Conservation (phyloP, 192 early-diverging fungal species). For the Kickxella alabastrina region DNA sequence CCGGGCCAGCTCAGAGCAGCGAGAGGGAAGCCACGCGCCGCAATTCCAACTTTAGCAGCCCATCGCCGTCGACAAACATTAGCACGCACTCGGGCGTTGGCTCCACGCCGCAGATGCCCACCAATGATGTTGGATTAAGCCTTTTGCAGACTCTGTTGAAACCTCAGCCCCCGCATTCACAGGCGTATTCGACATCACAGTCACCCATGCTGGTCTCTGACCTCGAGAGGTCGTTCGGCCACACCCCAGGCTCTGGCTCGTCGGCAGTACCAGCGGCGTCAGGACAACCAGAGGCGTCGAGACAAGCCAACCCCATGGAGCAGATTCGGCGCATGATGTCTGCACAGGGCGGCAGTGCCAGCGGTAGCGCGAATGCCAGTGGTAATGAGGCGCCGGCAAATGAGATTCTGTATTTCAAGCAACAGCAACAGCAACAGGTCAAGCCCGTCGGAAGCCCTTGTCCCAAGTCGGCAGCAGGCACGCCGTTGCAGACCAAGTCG, state of each 20-base stretch:
- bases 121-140: conserved; percentile 34
- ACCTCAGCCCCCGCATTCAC: conserved; percentile 29
- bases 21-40: conserved; percentile 12
- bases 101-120: conserved; percentile 24
- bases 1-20: conserved; percentile 4
- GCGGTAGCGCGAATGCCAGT: conserved; percentile 1
- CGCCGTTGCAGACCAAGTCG: background rate
- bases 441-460: background rate
- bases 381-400: background rate
- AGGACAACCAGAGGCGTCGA: background rate
- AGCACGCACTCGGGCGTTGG: conserved; percentile 25
- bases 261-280: background rate
- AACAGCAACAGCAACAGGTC: conserved; percentile 7
- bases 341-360: conserved; percentile 11
- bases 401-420: background rate
- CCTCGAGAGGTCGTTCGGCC: conserved; percentile 17
- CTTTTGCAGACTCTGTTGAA: conserved; percentile 43
- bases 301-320: conserved; percentile 23
- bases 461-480: background rate
- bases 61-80: conserved; percentile 19
- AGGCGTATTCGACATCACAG: conserved; percentile 20
- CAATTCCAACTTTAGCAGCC: conserved; percentile 15
- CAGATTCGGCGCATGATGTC: conserved; percentile 47
- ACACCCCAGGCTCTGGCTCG: background rate
- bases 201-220: conserved; percentile 14